Conservation (phyloP, 2,329 filamentous ascomycete species). For the Periconia sp. region DNA sequence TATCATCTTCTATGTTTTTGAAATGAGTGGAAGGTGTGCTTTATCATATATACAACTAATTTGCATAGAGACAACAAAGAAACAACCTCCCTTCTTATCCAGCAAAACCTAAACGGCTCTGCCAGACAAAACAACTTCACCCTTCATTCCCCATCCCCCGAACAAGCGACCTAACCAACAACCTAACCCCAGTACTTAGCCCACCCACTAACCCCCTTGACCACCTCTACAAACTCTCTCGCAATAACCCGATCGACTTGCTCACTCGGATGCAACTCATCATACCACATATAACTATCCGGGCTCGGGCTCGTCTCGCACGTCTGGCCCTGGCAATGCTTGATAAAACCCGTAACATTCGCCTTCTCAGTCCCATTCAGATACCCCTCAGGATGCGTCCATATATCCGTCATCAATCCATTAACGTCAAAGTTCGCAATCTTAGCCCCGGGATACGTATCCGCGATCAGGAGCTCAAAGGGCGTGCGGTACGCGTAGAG, state of each 20-base stretch:
- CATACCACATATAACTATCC: conserved; percentile 72
- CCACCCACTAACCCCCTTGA: conserved; percentile 53
- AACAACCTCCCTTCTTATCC: too few species aligned
- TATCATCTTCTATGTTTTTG: too few species aligned
- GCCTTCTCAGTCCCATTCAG: conserved; percentile 63
- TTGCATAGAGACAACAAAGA: too few species aligned
- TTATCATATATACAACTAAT: too few species aligned
- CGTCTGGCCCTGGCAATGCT: conserved; percentile 51
- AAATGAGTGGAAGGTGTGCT: too few species aligned
- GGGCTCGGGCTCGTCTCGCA: conserved; percentile 37
- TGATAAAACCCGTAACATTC: conserved; percentile 62
- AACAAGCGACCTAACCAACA: neutral
- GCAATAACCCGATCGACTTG: conserved; percentile 62
- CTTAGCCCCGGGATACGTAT: conserved; percentile 56
- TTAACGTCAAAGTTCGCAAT: conserved; percentile 71
- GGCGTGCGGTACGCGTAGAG: conserved; percentile 56
- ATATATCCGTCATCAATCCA: conserved; percentile 63
- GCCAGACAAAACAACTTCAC: too few species aligned
- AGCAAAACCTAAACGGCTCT: too few species aligned
- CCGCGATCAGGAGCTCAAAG: conserved; percentile 46
- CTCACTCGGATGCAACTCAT: conserved; percentile 72
- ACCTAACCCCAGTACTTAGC: conserved; percentile 46
- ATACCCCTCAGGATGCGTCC: conserved; percentile 61
- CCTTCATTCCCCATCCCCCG: too few species aligned
- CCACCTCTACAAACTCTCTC: conserved; percentile 57